Conservation (phyloP, 192 early-diverging fungal species). For the Linnemannia zychae region DNA sequence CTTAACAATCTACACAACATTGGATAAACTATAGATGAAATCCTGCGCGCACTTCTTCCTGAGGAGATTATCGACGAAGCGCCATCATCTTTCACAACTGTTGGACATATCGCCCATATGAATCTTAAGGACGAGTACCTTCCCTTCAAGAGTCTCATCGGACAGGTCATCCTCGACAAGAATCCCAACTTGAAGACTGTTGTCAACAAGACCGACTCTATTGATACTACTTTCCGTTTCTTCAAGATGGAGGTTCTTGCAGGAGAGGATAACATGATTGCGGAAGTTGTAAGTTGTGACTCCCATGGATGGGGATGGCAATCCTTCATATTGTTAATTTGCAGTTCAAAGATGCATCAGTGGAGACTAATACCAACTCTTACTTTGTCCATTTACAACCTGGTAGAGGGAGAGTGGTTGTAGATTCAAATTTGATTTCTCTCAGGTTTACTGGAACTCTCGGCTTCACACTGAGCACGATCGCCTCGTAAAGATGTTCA, state of each 20-base stretch:
- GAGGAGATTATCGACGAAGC: constrained; percentile 77
- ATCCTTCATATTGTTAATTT: neutral
- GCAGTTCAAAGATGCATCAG: neutral
- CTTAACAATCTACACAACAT: neutral
- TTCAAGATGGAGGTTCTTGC: constrained; percentile 98
- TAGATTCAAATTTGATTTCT: constrained; percentile 93
- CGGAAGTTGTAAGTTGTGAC: constrained; percentile 76
- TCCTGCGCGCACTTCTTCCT: constrained; percentile 91
- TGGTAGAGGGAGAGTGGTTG: constrained; percentile 90
- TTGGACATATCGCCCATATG: constrained; percentile 98
- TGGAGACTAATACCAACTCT: neutral
- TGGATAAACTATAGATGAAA: constrained; percentile 72
- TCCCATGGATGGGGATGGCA: neutral
- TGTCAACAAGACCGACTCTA: constrained; percentile 96
- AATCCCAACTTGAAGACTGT: constrained; percentile 88
- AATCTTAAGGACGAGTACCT: constrained; percentile 92
- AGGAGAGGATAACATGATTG: constrained; percentile 87
- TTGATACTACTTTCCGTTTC: constrained; percentile 95
- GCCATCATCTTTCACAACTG: constrained; percentile 87
- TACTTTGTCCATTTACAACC: neutral
- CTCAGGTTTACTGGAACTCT: constrained; percentile 99
- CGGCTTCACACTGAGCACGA: constrained; percentile 95
- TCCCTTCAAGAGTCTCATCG: constrained; percentile 93
- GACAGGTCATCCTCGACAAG: constrained; percentile 97
- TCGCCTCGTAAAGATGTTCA: constrained; percentile 86